Evolutionary conservation across 2,329 filamentous ascomycete species (phyloP), one percentile per base, ranked within the genome.

Genomic region (Bipolaris oryzae): DNA sequence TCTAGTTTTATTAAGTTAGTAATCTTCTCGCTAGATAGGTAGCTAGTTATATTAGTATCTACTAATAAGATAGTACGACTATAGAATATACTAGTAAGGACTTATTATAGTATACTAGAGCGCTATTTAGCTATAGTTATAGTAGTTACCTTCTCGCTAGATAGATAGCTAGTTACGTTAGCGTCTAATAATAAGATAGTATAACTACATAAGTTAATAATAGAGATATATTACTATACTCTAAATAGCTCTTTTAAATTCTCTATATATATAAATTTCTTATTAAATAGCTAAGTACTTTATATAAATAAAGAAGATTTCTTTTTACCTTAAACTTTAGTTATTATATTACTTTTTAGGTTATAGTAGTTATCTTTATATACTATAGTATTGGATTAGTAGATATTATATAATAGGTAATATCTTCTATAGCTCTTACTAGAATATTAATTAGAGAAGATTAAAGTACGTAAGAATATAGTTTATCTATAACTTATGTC

Each of bases 391-490:
- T 33, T 57, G 55, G 35, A 57, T 33, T 53, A 62, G 53, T 63
- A 53, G 57, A 50, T 65, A 43, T 50, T 48, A 13, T 51, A 25
- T 35, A 54, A 58, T 42, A 44, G 57, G 50, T 53, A 62, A 45
- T 42, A 53, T 6, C 53, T 57, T 25, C 46, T 63, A 31, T 64
- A 55, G 62, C 62, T 64, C 53, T 57, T 50, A 38, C 37, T 50
- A 43, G 50, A 60, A 42, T 61, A 58, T 61, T 55, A 45, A 51
- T 15, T 55, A 47, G 34, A 0, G 3, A 46, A 23, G 21, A 50
- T 48, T n/a, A 44, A 47, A 55, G 58, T 63, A 45, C 33, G 42
- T 44, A 43, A 58, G 33, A 28, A 63, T 7, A 25, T 54, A 49
- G 54, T 39, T 43, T 63, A 48, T 53, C 47, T 63, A 51, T 54